Conservation (phyloP, 108 stramenopile species). For the Epithemia pelagica region DNA sequence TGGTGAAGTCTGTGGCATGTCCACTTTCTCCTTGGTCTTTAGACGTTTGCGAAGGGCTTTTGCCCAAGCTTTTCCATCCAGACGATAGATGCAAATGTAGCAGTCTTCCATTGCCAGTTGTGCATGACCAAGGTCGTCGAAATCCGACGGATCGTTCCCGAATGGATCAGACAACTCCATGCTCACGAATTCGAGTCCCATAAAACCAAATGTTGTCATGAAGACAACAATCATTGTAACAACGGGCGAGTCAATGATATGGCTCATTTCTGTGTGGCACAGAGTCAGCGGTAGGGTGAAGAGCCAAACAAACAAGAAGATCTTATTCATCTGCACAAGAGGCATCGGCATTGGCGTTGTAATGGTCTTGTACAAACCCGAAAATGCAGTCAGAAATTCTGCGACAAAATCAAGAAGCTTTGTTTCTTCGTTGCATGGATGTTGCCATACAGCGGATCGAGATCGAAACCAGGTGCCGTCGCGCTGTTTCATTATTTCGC, state of each 20-base stretch:
- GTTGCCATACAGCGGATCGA: background rate
- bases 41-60: conserved; percentile 4
- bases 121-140: conserved; percentile 12
- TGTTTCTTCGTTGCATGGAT: conserved; percentile 16
- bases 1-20: background rate
- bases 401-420: conserved; percentile 21
- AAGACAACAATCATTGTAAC: background rate
- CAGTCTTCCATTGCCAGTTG: conserved; percentile 13
- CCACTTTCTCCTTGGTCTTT: background rate
- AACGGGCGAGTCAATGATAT: conserved; percentile 8
- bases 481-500: conserved; percentile 3
- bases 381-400: conserved; percentile 25
- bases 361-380: conserved; percentile 22
- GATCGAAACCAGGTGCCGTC: conserved; percentile 2
- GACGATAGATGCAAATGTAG: conserved; percentile 6
- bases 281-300: conserved; percentile 21
- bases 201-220: conserved; percentile 16
- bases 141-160: conserved; percentile 40
- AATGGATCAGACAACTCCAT: conserved; percentile 64
- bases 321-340: conserved; percentile 27
- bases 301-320: conserved; percentile 22
- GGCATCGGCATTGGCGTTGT: conserved; percentile 30
- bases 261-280: background rate
- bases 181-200: conserved; percentile 36
- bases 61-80: conserved; percentile 15